Conservation (phyloP, 371 early-diverging fungal genomes). For the Mucor racemosus region DNA sequence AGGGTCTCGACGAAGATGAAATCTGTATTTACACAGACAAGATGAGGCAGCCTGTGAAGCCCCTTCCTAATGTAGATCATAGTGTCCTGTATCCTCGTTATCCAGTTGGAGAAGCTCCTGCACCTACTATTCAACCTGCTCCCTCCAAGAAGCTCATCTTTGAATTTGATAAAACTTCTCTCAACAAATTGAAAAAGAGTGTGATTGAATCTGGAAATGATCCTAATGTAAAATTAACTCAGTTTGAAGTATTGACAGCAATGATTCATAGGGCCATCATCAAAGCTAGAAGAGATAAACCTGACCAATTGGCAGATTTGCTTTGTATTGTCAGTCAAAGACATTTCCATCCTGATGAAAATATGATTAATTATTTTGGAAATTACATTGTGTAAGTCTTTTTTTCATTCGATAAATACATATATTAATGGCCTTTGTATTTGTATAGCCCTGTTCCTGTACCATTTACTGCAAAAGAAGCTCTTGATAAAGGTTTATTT, state of each 20-base stretch:
- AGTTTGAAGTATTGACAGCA: slow-evolving; percentile 13
- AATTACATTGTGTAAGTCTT: slow-evolving; percentile 23
- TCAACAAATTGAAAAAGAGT: neutral
- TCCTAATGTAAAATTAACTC: slow-evolving; percentile 3
- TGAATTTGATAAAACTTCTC: neutral
- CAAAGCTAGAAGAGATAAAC: slow-evolving; percentile 10
- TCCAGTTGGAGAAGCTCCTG: slow-evolving; percentile 3
- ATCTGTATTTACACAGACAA: slow-evolving; percentile 7
- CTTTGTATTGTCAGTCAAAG: slow-evolving; percentile 14
- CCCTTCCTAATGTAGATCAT: slow-evolving; percentile 12
- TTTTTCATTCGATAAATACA: neutral
- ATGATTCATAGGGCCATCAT: slow-evolving; percentile 13
- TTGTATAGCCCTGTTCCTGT: slow-evolving; percentile 13
- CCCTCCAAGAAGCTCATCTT: slow-evolving; percentile 18
- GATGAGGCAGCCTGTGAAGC: slow-evolving; percentile 8
- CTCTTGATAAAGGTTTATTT: slow-evolving; percentile 5
- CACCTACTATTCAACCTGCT: slow-evolving; percentile 5
- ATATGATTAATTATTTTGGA: slow-evolving; percentile 25
- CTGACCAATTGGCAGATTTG: slow-evolving; percentile 15
- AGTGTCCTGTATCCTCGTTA: slow-evolving; percentile 11
- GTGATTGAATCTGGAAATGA: slow-evolving; percentile 3
- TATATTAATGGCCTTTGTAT: neutral
- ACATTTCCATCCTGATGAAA: slow-evolving; percentile 19
- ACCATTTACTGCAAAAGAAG: slow-evolving; percentile 8
- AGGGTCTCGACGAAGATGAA: neutral